These are phyloP conservation scores for Fusarium piperis DNA, from an alignment of 2,329 filamentous ascomycete species.

Conservation along the genomic window DNA sequence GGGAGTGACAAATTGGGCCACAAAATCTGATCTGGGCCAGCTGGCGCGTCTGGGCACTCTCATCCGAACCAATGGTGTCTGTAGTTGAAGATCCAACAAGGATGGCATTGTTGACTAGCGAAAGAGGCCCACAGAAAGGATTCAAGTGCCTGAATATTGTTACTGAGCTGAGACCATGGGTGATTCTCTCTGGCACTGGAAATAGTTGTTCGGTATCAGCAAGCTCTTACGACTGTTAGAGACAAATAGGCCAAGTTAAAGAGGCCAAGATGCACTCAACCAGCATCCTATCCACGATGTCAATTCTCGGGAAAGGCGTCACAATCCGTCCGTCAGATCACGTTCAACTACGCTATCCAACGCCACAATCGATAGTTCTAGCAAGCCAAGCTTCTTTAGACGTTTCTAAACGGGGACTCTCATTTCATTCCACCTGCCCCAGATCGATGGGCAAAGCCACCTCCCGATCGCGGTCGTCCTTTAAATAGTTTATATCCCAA, in stretches of 20 bases:
- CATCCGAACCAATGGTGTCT: background rate
- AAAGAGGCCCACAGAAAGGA: background rate
- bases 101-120: background rate
- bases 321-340: background rate
- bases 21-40: background rate
- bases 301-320: background rate
- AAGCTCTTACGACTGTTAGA: background rate
- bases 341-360: background rate
- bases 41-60: background rate
- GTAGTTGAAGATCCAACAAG: background rate
- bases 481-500: background rate
- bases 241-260: background rate
- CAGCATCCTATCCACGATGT: background rate
- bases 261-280: background rate
- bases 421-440: background rate
- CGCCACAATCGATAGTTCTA: background rate
- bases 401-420: background rate
- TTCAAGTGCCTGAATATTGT: background rate
- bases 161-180: background rate
- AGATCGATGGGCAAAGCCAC: background rate
- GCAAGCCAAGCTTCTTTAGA: background rate
- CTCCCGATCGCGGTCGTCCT: background rate
- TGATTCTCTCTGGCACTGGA: background rate
- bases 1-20: background rate
- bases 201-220: background rate